Percentiles rank a stretch among this genome's conserved stretches.
Evolutionary conservation across 1,284 basidiomycete species (phyloP).

Genomic region (Ganoderma sp.): DNA sequence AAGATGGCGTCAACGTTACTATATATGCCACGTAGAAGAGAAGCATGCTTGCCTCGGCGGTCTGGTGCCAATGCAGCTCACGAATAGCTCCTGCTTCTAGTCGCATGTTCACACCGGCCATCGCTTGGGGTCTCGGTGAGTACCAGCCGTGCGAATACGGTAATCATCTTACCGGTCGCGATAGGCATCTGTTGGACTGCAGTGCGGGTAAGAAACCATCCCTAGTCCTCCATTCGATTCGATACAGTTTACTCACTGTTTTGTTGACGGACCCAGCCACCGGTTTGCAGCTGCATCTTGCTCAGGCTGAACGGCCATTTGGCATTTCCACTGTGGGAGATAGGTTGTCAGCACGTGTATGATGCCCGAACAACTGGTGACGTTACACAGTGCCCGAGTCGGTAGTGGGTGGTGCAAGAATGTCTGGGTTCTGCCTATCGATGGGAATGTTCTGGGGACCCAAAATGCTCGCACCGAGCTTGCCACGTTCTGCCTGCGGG

Average conservation of each 20-base stretch:
- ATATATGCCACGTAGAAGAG: background rate
- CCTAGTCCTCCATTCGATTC: background rate
- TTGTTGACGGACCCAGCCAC: slow-evolving; percentile 74
- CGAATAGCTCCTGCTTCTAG: slow-evolving; percentile 65
- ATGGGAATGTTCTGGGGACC: slow-evolving; percentile 59
- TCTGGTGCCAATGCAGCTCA: slow-evolving; percentile 75
- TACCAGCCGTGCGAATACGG: too few relatives aligned
- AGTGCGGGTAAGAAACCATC: background rate
- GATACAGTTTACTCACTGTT: slow-evolving; percentile 49
- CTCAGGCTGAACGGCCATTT: slow-evolving; percentile 74
- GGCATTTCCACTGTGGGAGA: slow-evolving; percentile 51
- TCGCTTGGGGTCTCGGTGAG: slow-evolving; percentile 42
- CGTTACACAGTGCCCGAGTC: slow-evolving; percentile 65
- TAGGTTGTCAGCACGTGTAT: background rate
- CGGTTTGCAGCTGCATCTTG: slow-evolving; percentile 67
- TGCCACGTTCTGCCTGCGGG: slow-evolving; percentile 44
- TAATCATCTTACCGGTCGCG: slow-evolving; percentile 50
- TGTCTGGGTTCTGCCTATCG: slow-evolving; percentile 62
- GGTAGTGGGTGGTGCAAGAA: slow-evolving; percentile 65
- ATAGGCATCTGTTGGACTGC: slow-evolving; percentile 62
- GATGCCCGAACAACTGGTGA: background rate
- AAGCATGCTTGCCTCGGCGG: slow-evolving; percentile 54
- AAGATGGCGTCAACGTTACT: background rate
- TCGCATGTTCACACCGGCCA: slow-evolving; percentile 73
- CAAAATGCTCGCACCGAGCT: slow-evolving; percentile 56